Evolutionary conservation across 495 filamentous ascomycete genomes (phyloP), one percentile per base, ranked within the genome.

Genomic region (Viridothelium virens): DNA sequence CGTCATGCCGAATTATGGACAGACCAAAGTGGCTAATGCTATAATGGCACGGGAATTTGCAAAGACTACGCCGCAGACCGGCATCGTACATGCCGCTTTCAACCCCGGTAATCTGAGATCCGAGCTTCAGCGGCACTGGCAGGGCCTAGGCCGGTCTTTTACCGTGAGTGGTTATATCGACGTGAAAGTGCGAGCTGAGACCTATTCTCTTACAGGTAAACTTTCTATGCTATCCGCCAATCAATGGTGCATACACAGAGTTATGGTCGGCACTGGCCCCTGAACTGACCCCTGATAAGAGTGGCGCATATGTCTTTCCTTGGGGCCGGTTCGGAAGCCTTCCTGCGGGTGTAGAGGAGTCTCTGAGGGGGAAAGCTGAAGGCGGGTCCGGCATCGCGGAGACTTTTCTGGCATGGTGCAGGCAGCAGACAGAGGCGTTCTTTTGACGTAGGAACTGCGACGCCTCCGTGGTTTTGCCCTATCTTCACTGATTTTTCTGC

Each of bases 201-300:
- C 48, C 11, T 53, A n/a, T 53, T 25, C 48, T 53, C 18, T 53
- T 25, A n/a, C 16, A 53, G 48, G 48, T 53, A 25, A 53, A 53
- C 18, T 53, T 5, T 25, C 48, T 53, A 53, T 53, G 48, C 48
- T 62, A 62, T 62, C 6, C 37, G 36, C 48, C 72, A 3, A 67
- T 78, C 53, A 73, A 77, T 62, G 80, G 79, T 5, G 79, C 78
- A 1, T 81, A 81, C 61, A 79, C 79, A 2, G 75, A 78, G 70
- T 69, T 82, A 1, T 82, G 75, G 67, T 78, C 78, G n/a, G 78
- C 73, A 2, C 69, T 81, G 62, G 78, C 75, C 12, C 71, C 75
- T 33, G 76, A 80, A 36, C 66, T 81, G 25, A 77, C 69, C 44
- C 44, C 70, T 31, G 67, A 73, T 25, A 72, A 71, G 56, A 41